These are phyloP conservation scores for Wilhelminamyces savonicus DNA, from an alignment of 805 yeast genomes.

Conservation along the genomic window DNA sequence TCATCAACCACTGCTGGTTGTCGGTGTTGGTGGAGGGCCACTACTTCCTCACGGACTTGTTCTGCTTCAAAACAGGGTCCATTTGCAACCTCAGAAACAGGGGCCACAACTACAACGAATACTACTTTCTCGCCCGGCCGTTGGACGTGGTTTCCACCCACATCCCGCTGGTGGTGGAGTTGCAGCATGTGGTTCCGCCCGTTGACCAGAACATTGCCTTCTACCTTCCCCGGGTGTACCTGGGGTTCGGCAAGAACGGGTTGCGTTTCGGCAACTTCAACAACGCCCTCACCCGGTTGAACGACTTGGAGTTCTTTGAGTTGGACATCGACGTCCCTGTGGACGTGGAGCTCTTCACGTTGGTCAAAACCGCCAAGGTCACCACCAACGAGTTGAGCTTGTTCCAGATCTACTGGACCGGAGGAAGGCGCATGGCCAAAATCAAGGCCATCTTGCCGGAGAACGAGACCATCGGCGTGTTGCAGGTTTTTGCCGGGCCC, in stretches of 20 bases:
- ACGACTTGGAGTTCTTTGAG: conserved; percentile 75
- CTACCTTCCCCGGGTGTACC: conserved; percentile 80
- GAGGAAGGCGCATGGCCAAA: conserved; percentile 56
- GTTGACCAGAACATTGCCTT: conserved; percentile 72
- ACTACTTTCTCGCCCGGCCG: conserved; percentile 78
- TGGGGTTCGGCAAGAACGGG: conserved; percentile 61
- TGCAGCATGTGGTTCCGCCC: conserved; percentile 85
- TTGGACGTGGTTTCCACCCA: conserved; percentile 74
- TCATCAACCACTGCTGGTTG: conserved; percentile 84
- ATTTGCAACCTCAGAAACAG: conserved; percentile 24
- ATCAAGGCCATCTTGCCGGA: conserved; percentile 79
- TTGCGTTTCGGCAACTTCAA: conserved; percentile 61
- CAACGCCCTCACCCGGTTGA: conserved; percentile 66
- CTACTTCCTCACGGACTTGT: conserved; percentile 72
- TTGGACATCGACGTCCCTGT: conserved; percentile 66
- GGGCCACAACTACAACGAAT: conserved; percentile 36
- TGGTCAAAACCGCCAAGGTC: conserved; percentile 46
- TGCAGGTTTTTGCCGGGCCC: conserved; percentile 68
- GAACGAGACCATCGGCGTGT: conserved; percentile 58
- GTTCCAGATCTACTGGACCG: conserved; percentile 74
- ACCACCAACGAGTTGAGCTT: conserved; percentile 51
- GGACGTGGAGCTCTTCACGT: conserved; percentile 61
- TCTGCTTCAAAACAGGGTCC: conserved; percentile 27
- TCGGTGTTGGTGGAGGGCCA: conserved; percentile 69
- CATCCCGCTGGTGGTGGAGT: conserved; percentile 69